Evolutionary conservation across 1,139 yeast genomes (phyloP), one percentile per base, ranked within the genome.

Genomic region (Yamadazyma dushanensis): DNA sequence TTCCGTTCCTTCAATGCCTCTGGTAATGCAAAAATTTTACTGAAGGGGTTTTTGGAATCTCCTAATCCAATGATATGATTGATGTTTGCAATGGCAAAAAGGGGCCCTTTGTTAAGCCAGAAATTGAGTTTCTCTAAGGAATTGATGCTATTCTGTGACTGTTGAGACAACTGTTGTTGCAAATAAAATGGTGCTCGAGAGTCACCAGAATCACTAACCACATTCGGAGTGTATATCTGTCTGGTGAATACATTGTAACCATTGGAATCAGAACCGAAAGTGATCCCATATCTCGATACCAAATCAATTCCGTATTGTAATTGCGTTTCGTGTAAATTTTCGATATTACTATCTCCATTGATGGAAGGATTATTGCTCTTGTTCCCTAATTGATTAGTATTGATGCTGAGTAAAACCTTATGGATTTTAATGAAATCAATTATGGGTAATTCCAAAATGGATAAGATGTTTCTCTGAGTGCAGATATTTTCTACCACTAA

Each of bases 401-500:
- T 76, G 35, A 75, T 76, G 37, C 77, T 64, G 40, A 77, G 59
- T 34, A 78, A 58, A 11, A 78, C 81, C 53, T 78, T 80, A 56
- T 78, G 85, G 35, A 78, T 78, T 50, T 79, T 79, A 34, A 79
- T 79, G 49, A 79, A 80, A 49, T 80, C 86, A 47, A 80, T 76
- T 46, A 78, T 77, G 14, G 82, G 78, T 55, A 77, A 70, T 54
- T 76, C 84, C 36, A 74, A 61, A 26, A 76, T 61, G 14, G 78
- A 76, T 36, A 78, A 62, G 51, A 83, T 63, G 64, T 83, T 76
- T 50, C 90, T 66, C 54, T 81, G 90, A 31, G 84, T 76, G 49
- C 82, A 83, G 45, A 83, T 84, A 51, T 83, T 83, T 49, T 83
- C 92, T 38, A 84, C 85, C 22, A 84, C 89, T 59, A 83, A 68